Conservation (phyloP, 1,284 basidiomycete species). For the Vanrija humicola region DNA sequence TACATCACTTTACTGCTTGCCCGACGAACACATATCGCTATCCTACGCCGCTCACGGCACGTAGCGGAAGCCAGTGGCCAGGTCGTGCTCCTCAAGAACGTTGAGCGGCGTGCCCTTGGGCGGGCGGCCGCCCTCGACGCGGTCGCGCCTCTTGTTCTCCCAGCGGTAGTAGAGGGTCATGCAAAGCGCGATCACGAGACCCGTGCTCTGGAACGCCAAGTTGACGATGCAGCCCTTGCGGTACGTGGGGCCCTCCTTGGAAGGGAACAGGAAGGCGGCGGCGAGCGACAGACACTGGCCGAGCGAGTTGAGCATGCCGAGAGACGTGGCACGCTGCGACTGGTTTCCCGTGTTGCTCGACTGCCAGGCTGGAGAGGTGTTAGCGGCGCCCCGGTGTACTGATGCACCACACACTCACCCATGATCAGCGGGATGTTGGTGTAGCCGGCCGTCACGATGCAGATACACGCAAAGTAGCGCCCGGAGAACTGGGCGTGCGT, state of each 20-base stretch:
- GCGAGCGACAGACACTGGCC: slow-evolving; percentile 51
- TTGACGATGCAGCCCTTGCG: slow-evolving; percentile 49
- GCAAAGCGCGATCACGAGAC: slow-evolving; percentile 39
- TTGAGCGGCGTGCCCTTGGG: slow-evolving; percentile 13
- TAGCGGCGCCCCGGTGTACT: background rate
- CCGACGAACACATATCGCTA: no score
- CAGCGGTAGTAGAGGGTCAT: slow-evolving; percentile 47
- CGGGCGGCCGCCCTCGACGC: slow-evolving; percentile 47
- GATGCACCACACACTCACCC: slow-evolving; percentile 4
- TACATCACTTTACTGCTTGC: background rate
- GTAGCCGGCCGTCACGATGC: slow-evolving; percentile 47
- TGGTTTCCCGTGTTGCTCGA: slow-evolving; percentile 24
- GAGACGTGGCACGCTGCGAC: slow-evolving; percentile 46
- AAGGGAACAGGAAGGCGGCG: slow-evolving; percentile 51
- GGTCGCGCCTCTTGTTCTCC: slow-evolving; percentile 49
- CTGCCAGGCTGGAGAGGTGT: background rate
- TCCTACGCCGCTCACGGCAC: background rate
- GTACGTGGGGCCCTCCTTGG: slow-evolving; percentile 45
- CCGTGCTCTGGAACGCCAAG: slow-evolving; percentile 48
- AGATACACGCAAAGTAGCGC: slow-evolving; percentile 49
- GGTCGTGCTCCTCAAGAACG: slow-evolving; percentile 15
- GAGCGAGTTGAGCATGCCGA: slow-evolving; percentile 52
- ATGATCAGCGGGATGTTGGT: slow-evolving; percentile 44
- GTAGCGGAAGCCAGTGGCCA: slow-evolving; percentile 18
- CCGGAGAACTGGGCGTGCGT: slow-evolving; percentile 32